These are phyloP conservation scores for Clavispora asparagi DNA, from an alignment of 805 yeast genomes.

Conservation along the genomic window DNA sequence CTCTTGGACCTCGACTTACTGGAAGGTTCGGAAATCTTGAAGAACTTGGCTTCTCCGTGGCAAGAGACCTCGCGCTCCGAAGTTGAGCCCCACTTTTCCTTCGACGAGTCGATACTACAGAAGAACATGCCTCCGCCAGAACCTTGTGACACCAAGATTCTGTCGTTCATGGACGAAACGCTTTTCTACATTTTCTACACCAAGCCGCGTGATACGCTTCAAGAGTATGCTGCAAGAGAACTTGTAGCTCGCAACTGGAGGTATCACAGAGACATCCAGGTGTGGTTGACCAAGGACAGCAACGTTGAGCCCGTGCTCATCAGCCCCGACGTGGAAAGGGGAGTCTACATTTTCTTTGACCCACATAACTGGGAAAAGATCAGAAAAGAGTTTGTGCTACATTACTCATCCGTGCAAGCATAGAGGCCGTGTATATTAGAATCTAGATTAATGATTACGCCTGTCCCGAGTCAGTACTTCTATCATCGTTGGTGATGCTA, in stretches of 20 bases:
- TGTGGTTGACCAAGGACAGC: slow-evolving; percentile 95
- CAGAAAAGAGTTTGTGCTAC: slow-evolving; percentile 58
- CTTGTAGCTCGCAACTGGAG: slow-evolving; percentile 93
- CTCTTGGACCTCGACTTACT: slow-evolving; percentile 60
- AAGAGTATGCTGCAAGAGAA: slow-evolving; percentile 90
- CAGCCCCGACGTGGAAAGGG: slow-evolving; percentile 82
- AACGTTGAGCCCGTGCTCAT: slow-evolving; percentile 78
- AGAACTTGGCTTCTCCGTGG: slow-evolving; percentile 89
- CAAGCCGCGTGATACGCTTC: slow-evolving; percentile 87
- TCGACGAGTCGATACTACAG: slow-evolving; percentile 46
- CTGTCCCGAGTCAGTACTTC: too few relatives aligned
- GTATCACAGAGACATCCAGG: slow-evolving; percentile 90
- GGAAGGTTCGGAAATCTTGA: slow-evolving; percentile 44
- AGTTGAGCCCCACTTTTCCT: slow-evolving; percentile 75
- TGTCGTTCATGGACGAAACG: slow-evolving; percentile 81
- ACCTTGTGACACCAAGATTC: slow-evolving; percentile 46
- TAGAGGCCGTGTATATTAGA: slow-evolving; percentile 3
- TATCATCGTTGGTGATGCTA: too few relatives aligned
- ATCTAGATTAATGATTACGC: background rate
- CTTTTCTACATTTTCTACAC: slow-evolving; percentile 90
- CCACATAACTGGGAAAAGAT: slow-evolving; percentile 96
- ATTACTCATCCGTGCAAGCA: slow-evolving; percentile 37
- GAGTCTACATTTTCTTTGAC: slow-evolving; percentile 90
- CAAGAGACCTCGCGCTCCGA: slow-evolving; percentile 84
- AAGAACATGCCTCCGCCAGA: slow-evolving; percentile 37